phyloP scores from a whole-genome alignment of 1,284 basidiomycete species.

The Polyporus tsugae region DNA sequence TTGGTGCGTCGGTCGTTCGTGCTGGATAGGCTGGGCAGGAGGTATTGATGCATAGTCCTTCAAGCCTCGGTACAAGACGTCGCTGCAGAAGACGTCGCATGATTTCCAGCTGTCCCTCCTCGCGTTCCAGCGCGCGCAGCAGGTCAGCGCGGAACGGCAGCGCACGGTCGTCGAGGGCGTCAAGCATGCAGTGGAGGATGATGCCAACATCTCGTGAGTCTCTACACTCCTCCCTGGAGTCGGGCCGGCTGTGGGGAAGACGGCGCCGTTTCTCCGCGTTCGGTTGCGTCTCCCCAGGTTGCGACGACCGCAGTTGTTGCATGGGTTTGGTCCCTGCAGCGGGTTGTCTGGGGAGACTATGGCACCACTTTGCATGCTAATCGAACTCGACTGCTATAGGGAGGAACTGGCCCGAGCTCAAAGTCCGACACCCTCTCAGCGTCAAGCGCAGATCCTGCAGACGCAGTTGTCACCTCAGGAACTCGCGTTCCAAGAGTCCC shows the following conservation, averaged over 20 bases:
- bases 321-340: background rate
- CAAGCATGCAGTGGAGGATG: conserved; percentile 78
- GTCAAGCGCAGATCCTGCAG: conserved; percentile 78
- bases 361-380: background rate
- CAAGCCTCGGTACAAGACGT: conserved; percentile 80
- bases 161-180: conserved; percentile 85
- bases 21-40: background rate
- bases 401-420: conserved; percentile 37
- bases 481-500: conserved; percentile 94
- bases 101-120: conserved; percentile 92
- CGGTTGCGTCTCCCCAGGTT: background rate
- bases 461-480: conserved; percentile 87
- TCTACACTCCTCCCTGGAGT: background rate
- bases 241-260: background rate
- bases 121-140: conserved; percentile 92
- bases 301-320: background rate
- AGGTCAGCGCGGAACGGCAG: conserved; percentile 88
- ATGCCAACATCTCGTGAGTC: conserved; percentile 49
- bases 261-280: background rate
- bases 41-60: conserved; percentile 4
- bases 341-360: background rate
- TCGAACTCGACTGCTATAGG: background rate
- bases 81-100: conserved; percentile 89
- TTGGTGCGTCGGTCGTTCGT: conserved; percentile 45
- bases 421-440: conserved; percentile 51